These are phyloP conservation scores for Nemania serpens DNA, from an alignment of 2,329 filamentous ascomycete species.

Conservation along the genomic window DNA sequence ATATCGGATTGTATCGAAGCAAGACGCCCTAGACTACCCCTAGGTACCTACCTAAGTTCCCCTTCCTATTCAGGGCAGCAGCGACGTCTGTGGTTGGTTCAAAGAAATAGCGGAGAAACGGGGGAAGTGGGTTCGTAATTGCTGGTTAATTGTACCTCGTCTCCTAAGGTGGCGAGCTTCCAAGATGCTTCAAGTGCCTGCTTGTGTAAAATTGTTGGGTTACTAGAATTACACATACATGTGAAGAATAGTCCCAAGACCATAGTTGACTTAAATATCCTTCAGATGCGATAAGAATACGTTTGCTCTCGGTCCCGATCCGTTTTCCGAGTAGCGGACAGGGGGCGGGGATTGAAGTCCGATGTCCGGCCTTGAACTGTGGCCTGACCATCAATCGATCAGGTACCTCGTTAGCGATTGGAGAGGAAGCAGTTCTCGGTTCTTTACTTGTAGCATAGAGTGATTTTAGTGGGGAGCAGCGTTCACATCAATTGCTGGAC, in stretches of 20 bases:
- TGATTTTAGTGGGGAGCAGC: too few relatives aligned
- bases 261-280: constrained; percentile 6
- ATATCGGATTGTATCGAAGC: constrained; percentile 16
- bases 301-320: constrained; percentile 14
- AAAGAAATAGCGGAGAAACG: not conserved
- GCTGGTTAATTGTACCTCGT: too few relatives aligned
- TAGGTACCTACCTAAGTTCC: not conserved
- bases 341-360: constrained; percentile 18
- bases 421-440: too few relatives aligned
- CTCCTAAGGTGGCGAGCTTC: too few relatives aligned
- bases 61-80: constrained; percentile 16
- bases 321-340: constrained; percentile 5
- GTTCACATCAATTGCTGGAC: too few relatives aligned
- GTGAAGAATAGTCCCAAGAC: not conserved
- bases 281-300: not conserved
- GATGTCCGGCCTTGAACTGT: constrained; percentile 15
- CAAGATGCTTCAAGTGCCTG: too few relatives aligned
- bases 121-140: too few relatives aligned
- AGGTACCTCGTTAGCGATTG: too few relatives aligned
- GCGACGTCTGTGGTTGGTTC: constrained; percentile 16
- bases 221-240: not conserved
- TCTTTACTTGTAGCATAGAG: too few relatives aligned
- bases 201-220: not conserved
- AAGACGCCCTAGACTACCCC: too few relatives aligned
- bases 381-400: not conserved